Evolutionary conservation across 208 protist species (phyloP).

Genomic region (Trypanosoma melophagium): DNA sequence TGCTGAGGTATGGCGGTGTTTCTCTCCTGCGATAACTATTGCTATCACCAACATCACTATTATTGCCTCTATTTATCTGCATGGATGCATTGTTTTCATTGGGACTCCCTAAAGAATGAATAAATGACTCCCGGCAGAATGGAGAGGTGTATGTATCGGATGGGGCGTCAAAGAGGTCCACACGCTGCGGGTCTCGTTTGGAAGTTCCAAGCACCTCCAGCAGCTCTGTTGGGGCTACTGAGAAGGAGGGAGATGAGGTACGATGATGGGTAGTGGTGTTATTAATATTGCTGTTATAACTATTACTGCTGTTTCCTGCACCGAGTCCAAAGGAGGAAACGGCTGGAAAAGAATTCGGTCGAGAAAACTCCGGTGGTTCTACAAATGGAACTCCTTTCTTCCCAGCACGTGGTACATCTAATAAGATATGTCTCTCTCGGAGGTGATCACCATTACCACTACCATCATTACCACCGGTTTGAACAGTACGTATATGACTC

Average conservation of each 20-base stretch:
- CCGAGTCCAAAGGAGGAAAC: not conserved
- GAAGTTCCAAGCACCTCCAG: not conserved
- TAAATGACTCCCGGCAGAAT: slow-evolving; percentile 4
- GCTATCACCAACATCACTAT: no score
- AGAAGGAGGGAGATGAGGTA: not conserved
- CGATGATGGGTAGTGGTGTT: not conserved
- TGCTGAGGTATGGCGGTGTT: no score
- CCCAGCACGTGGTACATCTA: not conserved
- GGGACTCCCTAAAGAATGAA: not conserved
- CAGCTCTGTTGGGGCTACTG: slow-evolving; percentile 5
- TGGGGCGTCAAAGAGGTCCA: not conserved
- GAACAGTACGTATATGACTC: slow-evolving; percentile 1
- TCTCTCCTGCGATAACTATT: no score
- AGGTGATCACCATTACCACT: no score
- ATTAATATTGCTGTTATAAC: not conserved
- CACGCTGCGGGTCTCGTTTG: not conserved
- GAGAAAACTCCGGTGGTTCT: not conserved
- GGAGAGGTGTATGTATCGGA: slow-evolving; percentile 4
- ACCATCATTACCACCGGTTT: not conserved
- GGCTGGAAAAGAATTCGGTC: not conserved
- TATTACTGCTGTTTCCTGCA: not conserved
- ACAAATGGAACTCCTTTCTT: slow-evolving; percentile 16
- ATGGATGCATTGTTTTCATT: not conserved
- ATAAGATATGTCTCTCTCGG: not conserved
- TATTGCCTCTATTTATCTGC: not conserved